Evolutionary conservation across 129 eudicot species (phyloP).

Genomic region (Flaveria brownii): DNA sequence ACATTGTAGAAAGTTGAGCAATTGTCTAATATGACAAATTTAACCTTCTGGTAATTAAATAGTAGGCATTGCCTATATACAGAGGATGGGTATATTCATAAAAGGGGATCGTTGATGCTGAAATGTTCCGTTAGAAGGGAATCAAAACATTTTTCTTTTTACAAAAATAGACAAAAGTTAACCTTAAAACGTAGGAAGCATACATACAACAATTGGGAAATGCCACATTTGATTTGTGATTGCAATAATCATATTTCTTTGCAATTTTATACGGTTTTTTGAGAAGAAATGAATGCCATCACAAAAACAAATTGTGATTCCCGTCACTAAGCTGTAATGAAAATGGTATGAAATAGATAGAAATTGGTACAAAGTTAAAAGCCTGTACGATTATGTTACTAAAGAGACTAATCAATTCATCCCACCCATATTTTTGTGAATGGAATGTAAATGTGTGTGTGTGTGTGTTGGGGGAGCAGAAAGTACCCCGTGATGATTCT

Average conservation of each 20-base stretch:
- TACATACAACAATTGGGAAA: neutral
- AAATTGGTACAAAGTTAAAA: too few species aligned
- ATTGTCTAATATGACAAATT: neutral
- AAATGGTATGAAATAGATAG: neutral
- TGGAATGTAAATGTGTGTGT: neutral
- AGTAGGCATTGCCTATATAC: neutral
- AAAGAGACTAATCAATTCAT: constrained; percentile 5
- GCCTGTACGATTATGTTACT: neutral
- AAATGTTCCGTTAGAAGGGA: neutral
- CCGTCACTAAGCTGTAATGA: neutral
- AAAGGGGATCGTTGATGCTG: neutral
- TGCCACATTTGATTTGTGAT: neutral
- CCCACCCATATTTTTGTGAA: neutral
- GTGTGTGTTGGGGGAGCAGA: constrained; percentile 13
- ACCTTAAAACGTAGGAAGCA: neutral
- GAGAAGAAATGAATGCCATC: neutral
- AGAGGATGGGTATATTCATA: neutral
- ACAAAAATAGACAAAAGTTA: neutral
- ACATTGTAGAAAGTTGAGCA: neutral
- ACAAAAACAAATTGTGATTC: neutral
- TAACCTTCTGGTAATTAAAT: constrained; percentile 2
- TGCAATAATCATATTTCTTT: neutral
- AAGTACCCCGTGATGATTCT: constrained; percentile 71
- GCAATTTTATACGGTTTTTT: neutral
- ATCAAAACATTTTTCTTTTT: neutral